Evolutionary conservation across 208 protist species (phyloP).

Genomic region (Leishmania amazonensis): DNA sequence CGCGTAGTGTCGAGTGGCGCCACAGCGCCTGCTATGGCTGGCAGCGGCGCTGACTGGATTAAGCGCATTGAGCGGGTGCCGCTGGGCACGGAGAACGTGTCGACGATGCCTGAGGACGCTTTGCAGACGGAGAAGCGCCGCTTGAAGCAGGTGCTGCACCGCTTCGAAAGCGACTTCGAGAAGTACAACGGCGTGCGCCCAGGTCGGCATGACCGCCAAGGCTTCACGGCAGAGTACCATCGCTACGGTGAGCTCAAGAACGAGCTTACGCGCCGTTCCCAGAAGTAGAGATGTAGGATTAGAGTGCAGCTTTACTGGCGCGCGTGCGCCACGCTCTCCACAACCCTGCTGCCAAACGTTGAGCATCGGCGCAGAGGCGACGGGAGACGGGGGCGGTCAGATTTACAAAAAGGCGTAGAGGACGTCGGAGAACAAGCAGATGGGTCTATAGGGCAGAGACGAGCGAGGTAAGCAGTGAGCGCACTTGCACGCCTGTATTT

Average conservation of each 20-base stretch:
- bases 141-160: slow-evolving; percentile 80
- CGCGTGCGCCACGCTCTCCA: neutral
- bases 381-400: neutral
- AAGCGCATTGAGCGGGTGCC: slow-evolving; percentile 36
- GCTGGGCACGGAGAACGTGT: slow-evolving; percentile 49
- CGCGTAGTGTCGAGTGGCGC: neutral
- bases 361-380: neutral
- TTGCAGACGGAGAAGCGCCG: slow-evolving; percentile 70
- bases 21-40: neutral
- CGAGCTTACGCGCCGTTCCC: slow-evolving; percentile 50
- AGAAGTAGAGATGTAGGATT: slow-evolving; percentile 13
- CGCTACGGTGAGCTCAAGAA: slow-evolving; percentile 85
- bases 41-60: slow-evolving; percentile 19
- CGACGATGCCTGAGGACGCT: slow-evolving; percentile 54
- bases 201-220: slow-evolving; percentile 58
- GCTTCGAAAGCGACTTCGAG: slow-evolving; percentile 83
- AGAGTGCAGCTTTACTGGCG: neutral
- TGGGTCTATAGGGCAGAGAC: neutral
- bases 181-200: slow-evolving; percentile 52
- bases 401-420: neutral
- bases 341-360: neutral
- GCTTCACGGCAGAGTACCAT: slow-evolving; percentile 66
- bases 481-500: neutral
- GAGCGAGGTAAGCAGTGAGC: neutral
- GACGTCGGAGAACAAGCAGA: neutral